Percentiles rank a stretch among this genome's conserved stretches.
Evolutionary conservation across 1,139 yeast genomes (phyloP).

Genomic region (Magnusiomyces magnusii): DNA sequence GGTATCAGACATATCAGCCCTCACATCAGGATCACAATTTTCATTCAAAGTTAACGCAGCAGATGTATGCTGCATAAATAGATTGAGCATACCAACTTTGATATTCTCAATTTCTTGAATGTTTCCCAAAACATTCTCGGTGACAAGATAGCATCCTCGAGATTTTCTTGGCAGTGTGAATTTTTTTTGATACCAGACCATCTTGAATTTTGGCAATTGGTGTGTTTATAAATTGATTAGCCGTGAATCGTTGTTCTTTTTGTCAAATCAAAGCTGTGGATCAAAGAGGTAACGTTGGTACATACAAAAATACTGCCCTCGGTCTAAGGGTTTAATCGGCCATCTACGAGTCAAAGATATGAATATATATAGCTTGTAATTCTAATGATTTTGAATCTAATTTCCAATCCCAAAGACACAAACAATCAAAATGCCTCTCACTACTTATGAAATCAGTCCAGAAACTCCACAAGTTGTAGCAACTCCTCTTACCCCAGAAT

Average conservation of each 20-base stretch:
- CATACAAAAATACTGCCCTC: not conserved
- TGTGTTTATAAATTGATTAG: not conserved
- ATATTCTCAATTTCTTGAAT: constrained; percentile 55
- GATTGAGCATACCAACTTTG: constrained; percentile 55
- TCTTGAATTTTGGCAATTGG: not conserved
- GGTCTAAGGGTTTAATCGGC: not conserved
- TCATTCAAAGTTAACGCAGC: constrained; percentile 73
- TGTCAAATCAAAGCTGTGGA: not conserved
- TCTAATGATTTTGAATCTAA: not conserved
- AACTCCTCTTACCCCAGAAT: constrained; percentile 41
- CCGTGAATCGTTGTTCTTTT: not conserved
- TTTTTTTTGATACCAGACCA: constrained; percentile 38
- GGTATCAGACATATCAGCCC: constrained; percentile 57
- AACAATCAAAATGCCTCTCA: constrained; percentile 22
- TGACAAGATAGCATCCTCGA: constrained; percentile 63
- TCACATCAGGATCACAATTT: constrained; percentile 73
- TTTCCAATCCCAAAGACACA: not conserved
- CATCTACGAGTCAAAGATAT: not conserved
- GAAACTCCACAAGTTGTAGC: constrained; percentile 25
- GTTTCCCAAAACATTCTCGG: constrained; percentile 50
- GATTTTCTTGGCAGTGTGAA: constrained; percentile 51
- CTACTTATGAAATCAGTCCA: constrained; percentile 20
- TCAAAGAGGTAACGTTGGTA: not conserved
- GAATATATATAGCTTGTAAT: not conserved
- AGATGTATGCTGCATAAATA: constrained; percentile 71